Base-by-base conservation (phyloP, 768 basidiomycete genomes). In the Tylopilus subfusipes region DNA sequence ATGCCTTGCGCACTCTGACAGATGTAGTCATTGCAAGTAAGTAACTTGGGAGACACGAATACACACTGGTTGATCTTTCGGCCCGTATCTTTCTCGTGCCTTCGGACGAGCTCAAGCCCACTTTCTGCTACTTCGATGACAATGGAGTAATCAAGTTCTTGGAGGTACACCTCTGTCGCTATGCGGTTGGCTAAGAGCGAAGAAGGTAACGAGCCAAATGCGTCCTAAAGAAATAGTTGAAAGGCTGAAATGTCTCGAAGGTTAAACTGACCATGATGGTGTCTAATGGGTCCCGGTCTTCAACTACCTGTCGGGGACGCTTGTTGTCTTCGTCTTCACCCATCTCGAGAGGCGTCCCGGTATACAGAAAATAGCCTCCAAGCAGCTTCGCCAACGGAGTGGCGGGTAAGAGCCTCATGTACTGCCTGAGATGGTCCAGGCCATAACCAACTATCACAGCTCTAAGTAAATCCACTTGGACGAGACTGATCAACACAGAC, bases 111-210 rank as follows among this genome's bases (percentile, higher is more conserved):
- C 25, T 77, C 75, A 36, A 94, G 68, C 0, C 89, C 90, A 38
- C 77, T 80, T 61, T 94, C 91, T 1, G 90, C 82, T 1, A 81
- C 78, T 44, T 82, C 82, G 50, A 90, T 81, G 0, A 85, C 81
- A 58, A 84, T 86, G 43, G 83, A 76, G 68, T 88, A 90, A 68
- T 98, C 94, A 14, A 76, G 66, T 57, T 91, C 86, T 27, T 73
- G 67, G 6, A 83, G 70, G 63, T 93, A 89, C 34, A 89, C 75
- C 39, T 86, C 80, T 0, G 81, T 75, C 30, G 85, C 69, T 14
- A 93, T 75, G 19, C 88, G 79, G 60, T 81, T 83, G 0, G 84
- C 86, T 31, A 94, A 67, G 9, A 90, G 72, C 0, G 84, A 88
- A 57, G 82, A 73, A 3, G 78, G 72, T 4, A 82, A 62, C 9